phyloP scores from a whole-genome alignment of 306 rosid species.

The Trifolium fragiferum region DNA sequence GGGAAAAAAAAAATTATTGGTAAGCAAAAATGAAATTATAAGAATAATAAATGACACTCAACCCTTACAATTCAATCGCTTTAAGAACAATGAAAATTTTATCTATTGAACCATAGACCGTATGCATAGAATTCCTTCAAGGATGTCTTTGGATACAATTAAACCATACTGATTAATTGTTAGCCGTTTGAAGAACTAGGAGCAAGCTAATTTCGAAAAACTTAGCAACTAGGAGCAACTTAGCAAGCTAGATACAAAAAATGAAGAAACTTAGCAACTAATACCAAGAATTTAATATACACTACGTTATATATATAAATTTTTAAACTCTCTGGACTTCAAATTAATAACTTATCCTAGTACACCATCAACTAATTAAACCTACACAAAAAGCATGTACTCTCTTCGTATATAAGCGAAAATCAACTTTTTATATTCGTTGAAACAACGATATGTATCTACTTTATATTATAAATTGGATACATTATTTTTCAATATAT shows the following conservation, averaged over 20 bases:
- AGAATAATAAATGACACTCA: too few relatives aligned
- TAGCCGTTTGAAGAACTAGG: not conserved
- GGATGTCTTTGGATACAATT: not conserved
- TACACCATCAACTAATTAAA: constrained; percentile 65
- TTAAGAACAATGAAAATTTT: too few relatives aligned
- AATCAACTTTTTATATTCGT: too few relatives aligned
- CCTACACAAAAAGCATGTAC: constrained; percentile 30
- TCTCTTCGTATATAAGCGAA: too few relatives aligned
- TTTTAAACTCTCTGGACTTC: constrained; percentile 45
- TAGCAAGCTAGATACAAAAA: not conserved
- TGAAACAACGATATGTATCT: too few relatives aligned
- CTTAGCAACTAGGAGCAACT: too few relatives aligned
- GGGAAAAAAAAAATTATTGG: too few relatives aligned
- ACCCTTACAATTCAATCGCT: too few relatives aligned
- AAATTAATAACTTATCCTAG: constrained; percentile 43
- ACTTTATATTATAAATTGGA: not conserved
- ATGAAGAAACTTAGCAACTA: constrained; percentile 33
- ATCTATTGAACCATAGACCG: not conserved
- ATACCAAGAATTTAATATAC: constrained; percentile 37
- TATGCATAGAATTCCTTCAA: too few relatives aligned
- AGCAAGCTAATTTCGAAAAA: not conserved
- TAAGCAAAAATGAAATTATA: too few relatives aligned
- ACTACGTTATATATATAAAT: constrained; percentile 28
- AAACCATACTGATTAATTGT: too few relatives aligned
- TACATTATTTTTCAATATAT: not conserved